A percentile compares a stretch with the other conserved stretches of the same genome.
phyloP scores from a whole-genome alignment of 208 protist genomes.

The Jaenimonas drosophilae region DNA sequence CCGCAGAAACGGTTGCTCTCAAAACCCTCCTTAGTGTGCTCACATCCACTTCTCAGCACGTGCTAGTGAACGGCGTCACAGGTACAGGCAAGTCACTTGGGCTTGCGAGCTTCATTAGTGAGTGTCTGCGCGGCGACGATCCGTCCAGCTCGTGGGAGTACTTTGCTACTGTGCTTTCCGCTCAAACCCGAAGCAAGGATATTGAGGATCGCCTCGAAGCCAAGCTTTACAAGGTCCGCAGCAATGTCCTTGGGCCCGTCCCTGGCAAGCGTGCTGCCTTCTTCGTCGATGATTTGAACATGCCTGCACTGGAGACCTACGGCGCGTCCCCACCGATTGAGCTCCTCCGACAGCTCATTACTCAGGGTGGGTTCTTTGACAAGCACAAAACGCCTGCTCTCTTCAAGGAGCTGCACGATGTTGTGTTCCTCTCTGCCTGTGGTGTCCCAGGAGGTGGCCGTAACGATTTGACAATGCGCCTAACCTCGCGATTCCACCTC shows the following conservation, averaged over 20 bases:
- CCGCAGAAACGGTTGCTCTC: constrained; percentile 86
- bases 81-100: constrained; percentile 93
- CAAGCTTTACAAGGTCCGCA: constrained; percentile 91
- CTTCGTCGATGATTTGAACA: constrained; percentile 96
- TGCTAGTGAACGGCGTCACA: constrained; percentile 91
- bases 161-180: constrained; percentile 89
- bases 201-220: constrained; percentile 91
- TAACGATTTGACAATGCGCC: constrained; percentile 88
- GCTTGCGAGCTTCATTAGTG: constrained; percentile 58
- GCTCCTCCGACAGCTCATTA: constrained; percentile 92
- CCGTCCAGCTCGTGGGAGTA: constrained; percentile 73
- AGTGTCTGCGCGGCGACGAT: constrained; percentile 61
- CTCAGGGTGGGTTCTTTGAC: constrained; percentile 90
- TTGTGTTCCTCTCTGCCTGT: constrained; percentile 86
- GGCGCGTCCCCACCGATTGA: constrained; percentile 93
- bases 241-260: constrained; percentile 78
- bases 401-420: constrained; percentile 90
- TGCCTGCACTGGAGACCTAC: constrained; percentile 92
- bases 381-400: constrained; percentile 86
- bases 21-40: constrained; percentile 75
- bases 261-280: constrained; percentile 86
- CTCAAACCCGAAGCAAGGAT: constrained; percentile 86
- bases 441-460: constrained; percentile 94
- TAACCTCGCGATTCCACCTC: constrained; percentile 90
- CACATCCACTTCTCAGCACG: constrained; percentile 54